phyloP scores from a whole-genome alignment of 2,329 filamentous ascomycete species.

The Orbilia blumenaviensis region DNA sequence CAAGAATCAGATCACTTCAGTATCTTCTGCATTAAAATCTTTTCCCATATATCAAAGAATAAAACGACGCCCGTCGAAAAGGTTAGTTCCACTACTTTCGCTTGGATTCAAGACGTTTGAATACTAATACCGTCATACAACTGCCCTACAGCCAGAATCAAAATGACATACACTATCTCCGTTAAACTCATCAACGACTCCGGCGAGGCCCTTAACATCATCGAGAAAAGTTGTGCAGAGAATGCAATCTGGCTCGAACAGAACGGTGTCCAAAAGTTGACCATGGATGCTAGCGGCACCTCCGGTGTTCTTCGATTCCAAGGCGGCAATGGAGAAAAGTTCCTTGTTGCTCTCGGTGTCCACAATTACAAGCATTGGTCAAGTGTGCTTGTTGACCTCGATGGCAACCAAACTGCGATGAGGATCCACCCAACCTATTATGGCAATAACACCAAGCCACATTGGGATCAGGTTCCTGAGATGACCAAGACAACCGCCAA shows the following conservation, averaged over 20 bases:
- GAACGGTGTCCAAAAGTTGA: neutral
- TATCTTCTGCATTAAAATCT: too few species aligned
- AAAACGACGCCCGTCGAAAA: too few species aligned
- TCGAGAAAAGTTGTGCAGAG: constrained; percentile 60
- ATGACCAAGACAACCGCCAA: neutral
- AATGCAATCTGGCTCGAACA: neutral
- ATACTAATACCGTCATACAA: too few species aligned
- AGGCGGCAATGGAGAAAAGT: neutral
- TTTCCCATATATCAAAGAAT: too few species aligned
- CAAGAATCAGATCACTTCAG: too few species aligned
- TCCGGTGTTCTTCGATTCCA: constrained; percentile 10
- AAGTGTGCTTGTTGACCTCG: constrained; percentile 2
- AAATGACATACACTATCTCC: constrained; percentile 15
- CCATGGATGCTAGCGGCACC: constrained; percentile 1
- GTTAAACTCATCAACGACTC: constrained; percentile 1
- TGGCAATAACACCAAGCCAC: neutral
- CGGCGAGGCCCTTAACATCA: constrained; percentile 60
- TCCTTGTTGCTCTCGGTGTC: constrained; percentile 14
- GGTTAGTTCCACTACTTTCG: too few species aligned
- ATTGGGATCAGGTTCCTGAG: neutral
- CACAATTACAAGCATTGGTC: constrained; percentile 16
- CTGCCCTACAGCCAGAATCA: too few species aligned
- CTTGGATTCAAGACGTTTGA: too few species aligned
- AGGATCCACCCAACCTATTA: neutral
- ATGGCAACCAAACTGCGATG: neutral